Conservation (phyloP, 2,329 filamentous ascomycete species). For the Periconia sp. region DNA sequence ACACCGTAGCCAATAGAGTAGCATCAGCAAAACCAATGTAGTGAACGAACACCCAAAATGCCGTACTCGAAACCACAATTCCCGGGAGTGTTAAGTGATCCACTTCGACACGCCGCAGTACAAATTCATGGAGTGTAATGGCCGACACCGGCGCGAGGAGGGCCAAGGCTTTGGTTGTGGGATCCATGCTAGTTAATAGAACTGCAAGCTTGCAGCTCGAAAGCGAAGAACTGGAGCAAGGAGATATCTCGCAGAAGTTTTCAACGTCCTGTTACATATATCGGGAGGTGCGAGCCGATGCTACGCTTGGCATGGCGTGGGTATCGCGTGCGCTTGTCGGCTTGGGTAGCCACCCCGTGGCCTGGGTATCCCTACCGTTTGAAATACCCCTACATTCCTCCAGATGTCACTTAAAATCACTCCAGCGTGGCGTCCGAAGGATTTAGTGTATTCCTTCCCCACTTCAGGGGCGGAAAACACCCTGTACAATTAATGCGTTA, state of each 20-base stretch:
- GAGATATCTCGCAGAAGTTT: background rate
- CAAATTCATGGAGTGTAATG: slow-evolving; percentile 8
- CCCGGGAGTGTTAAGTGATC: slow-evolving; percentile 10
- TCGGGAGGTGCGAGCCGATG: too few relatives aligned
- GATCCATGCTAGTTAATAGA: background rate
- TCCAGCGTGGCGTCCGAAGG: too few relatives aligned
- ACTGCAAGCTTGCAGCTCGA: background rate
- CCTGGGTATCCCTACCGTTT: too few relatives aligned
- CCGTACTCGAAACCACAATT: slow-evolving; percentile 8
- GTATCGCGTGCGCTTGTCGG: background rate
- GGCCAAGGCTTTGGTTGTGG: background rate
- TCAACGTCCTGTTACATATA: background rate
- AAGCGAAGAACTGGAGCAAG: slow-evolving; percentile 12
- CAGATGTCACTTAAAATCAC: too few relatives aligned
- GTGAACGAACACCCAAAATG: slow-evolving; percentile 17
- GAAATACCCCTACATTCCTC: too few relatives aligned
- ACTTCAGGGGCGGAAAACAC: too few relatives aligned
- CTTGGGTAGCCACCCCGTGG: too few relatives aligned
- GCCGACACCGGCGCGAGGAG: slow-evolving; percentile 4
- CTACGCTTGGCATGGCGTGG: too few relatives aligned
- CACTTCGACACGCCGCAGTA: slow-evolving; percentile 11
- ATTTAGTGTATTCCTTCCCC: too few relatives aligned
- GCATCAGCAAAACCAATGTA: slow-evolving; percentile 13
- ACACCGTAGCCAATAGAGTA: slow-evolving; percentile 14
- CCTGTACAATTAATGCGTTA: too few relatives aligned